A percentile compares a stretch with the other conserved stretches of the same genome.
phyloP scores from a whole-genome alignment of 202 grass and related monocot genomes.

The Zoysia matrella region DNA sequence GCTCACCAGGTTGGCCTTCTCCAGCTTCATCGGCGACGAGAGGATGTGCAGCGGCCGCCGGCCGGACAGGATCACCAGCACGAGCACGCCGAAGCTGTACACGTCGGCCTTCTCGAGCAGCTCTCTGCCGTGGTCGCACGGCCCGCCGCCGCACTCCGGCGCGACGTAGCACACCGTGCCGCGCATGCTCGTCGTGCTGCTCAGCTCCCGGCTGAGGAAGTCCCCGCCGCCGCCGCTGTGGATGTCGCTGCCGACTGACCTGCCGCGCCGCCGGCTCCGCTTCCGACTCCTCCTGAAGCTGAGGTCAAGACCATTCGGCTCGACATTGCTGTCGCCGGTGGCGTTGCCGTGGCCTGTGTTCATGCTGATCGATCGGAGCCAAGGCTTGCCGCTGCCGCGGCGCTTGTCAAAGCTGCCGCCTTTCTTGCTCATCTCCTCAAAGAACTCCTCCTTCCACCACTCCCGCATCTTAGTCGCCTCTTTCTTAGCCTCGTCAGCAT shows the following conservation, averaged over 20 bases:
- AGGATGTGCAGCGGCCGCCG: constrained; percentile 86
- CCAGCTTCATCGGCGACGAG: constrained; percentile 87
- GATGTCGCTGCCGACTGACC: constrained; percentile 55
- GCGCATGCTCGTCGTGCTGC: constrained; percentile 95
- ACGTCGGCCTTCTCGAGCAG: constrained; percentile 88
- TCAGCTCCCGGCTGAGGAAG: constrained; percentile 82
- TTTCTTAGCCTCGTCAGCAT: constrained; percentile 51
- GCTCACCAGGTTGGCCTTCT: constrained; percentile 85
- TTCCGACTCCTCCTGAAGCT: constrained; percentile 59
- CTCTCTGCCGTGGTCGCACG: constrained; percentile 10
- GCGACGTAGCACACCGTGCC: constrained; percentile 96
- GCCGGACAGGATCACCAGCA: constrained; percentile 84
- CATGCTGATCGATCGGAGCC: constrained; percentile 70
- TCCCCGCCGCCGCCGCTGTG: constrained; percentile 47
- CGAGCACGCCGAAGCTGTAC: constrained; percentile 88
- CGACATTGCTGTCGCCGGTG: constrained; percentile 5
- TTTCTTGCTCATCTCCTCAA: constrained; percentile 93
- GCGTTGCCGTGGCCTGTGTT: constrained; percentile 13
- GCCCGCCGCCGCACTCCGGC: constrained; percentile 58
- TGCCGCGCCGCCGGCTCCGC: constrained; percentile 60
- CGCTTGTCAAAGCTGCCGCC: constrained; percentile 51
- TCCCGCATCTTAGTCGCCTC: constrained; percentile 73
- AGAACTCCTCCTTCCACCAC: constrained; percentile 99
- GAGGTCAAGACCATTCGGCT: constrained; percentile 28
- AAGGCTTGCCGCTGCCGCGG: constrained; percentile 40